phyloP scores from a whole-genome alignment of 2,329 filamentous ascomycete genomes.

The Cryphonectria carpinicola region DNA sequence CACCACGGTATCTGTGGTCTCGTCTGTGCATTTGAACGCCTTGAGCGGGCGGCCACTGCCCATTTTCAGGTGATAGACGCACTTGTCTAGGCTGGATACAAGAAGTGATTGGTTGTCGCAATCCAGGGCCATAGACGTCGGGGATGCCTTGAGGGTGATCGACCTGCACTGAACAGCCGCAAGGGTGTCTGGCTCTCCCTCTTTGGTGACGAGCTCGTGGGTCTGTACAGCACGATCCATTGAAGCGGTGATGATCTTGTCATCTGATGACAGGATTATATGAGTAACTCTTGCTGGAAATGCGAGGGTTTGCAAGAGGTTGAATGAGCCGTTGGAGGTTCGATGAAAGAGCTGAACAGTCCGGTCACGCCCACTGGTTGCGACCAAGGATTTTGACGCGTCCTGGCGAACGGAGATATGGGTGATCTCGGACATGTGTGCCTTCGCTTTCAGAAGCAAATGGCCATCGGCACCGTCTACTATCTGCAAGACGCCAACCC shows the following conservation, averaged over 20 bases:
- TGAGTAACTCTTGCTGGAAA: constrained; percentile 85
- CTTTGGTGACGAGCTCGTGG: constrained; percentile 74
- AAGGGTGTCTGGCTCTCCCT: constrained; percentile 64
- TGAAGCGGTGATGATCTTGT: constrained; percentile 83
- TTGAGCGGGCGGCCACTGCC: constrained; percentile 69
- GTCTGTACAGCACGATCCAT: constrained; percentile 86
- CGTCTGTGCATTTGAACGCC: constrained; percentile 83
- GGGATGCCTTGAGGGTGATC: constrained; percentile 83
- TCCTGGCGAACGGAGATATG: constrained; percentile 75
- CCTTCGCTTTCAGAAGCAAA: constrained; percentile 74
- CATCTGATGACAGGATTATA: constrained; percentile 72
- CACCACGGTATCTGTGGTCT: constrained; percentile 79
- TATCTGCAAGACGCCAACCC: constrained; percentile 77
- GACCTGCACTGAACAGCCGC: constrained; percentile 79
- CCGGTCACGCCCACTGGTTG: constrained; percentile 83
- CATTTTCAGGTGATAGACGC: constrained; percentile 64
- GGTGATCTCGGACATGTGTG: constrained; percentile 84
- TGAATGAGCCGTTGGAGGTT: constrained; percentile 60
- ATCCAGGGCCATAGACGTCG: constrained; percentile 78
- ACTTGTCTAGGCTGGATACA: constrained; percentile 64
- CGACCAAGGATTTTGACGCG: constrained; percentile 67
- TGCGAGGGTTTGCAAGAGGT: constrained; percentile 89
- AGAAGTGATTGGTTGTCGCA: constrained; percentile 63
- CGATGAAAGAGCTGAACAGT: constrained; percentile 88
- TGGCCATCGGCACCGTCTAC: constrained; percentile 65